Percentiles rank a stretch among this genome's conserved stretches.
These are phyloP conservation scores for Cavenderia fasciculata DNA, from an alignment of 78 protist species.

Conservation along the genomic window DNA sequence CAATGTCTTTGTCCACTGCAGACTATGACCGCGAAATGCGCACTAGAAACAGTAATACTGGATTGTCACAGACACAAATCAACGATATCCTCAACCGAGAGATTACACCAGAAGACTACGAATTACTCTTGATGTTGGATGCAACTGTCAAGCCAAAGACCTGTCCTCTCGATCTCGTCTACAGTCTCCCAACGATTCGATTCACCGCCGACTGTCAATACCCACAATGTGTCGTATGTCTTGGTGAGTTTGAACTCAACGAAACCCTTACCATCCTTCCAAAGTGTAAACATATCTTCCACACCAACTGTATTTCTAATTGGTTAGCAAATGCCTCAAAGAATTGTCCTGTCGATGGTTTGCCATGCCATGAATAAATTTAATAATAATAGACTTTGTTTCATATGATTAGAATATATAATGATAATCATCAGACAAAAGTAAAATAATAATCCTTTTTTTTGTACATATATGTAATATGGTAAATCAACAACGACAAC, in stretches of 20 bases:
- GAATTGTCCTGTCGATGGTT: slow-evolving; percentile 68
- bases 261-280: slow-evolving; percentile 43
- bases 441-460: too few relatives aligned
- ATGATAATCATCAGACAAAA: too few relatives aligned
- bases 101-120: slow-evolving; percentile 79
- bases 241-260: slow-evolving; percentile 10
- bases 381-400: too few relatives aligned
- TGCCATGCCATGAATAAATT: background rate
- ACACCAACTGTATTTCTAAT: slow-evolving; percentile 48
- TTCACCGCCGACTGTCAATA: background rate
- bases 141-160: slow-evolving; percentile 49
- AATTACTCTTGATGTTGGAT: slow-evolving; percentile 50
- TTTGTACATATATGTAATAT: too few relatives aligned
- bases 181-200: background rate
- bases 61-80: slow-evolving; percentile 38
- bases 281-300: slow-evolving; percentile 68
- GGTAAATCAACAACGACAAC: too few relatives aligned
- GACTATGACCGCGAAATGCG: slow-evolving; percentile 17
- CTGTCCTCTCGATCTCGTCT: background rate
- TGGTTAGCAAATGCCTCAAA: slow-evolving; percentile 40
- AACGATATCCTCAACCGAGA: slow-evolving; percentile 76
- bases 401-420: too few relatives aligned
- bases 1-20: background rate
- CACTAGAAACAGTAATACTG: too few relatives aligned
- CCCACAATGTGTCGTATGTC: slow-evolving; percentile 61